Conservation (phyloP, 2,329 filamentous ascomycete genomes). For the Talaromyces sp. region DNA sequence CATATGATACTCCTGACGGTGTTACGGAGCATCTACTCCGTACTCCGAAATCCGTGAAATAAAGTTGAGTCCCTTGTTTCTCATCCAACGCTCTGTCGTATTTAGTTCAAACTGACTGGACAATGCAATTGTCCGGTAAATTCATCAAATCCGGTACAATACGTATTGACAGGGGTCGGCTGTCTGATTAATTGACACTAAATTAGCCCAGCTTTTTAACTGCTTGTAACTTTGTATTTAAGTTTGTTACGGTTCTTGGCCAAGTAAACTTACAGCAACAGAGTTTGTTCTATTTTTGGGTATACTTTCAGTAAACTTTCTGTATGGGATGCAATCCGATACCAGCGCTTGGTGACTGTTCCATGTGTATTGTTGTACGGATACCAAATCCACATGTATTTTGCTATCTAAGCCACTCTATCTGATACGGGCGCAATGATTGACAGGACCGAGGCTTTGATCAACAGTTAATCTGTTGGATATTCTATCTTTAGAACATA, state of each 20-base stretch:
- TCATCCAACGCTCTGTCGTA: too few species aligned
- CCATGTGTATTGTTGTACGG: background rate
- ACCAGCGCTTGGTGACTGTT: background rate
- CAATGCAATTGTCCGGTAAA: background rate
- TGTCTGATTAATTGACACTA: background rate
- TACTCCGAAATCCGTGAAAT: background rate
- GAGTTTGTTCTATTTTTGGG: background rate
- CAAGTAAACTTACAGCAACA: background rate
- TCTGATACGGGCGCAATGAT: background rate
- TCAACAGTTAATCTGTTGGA: background rate
- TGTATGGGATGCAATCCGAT: conserved; percentile 1
- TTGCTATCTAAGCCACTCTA: background rate
- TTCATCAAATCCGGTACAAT: background rate
- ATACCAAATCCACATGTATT: background rate
- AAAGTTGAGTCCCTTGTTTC: background rate
- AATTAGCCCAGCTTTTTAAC: background rate
- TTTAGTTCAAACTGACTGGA: background rate
- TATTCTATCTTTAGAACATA: conserved; percentile 10
- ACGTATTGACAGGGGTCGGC: background rate
- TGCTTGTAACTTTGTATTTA: background rate
- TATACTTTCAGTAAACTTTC: background rate
- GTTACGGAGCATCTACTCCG: background rate
- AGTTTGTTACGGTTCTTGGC: background rate
- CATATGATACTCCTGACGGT: background rate
- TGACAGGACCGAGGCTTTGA: background rate